These are phyloP conservation scores for Yarrowia deformans DNA, from an alignment of 805 yeast species.

Conservation along the genomic window DNA sequence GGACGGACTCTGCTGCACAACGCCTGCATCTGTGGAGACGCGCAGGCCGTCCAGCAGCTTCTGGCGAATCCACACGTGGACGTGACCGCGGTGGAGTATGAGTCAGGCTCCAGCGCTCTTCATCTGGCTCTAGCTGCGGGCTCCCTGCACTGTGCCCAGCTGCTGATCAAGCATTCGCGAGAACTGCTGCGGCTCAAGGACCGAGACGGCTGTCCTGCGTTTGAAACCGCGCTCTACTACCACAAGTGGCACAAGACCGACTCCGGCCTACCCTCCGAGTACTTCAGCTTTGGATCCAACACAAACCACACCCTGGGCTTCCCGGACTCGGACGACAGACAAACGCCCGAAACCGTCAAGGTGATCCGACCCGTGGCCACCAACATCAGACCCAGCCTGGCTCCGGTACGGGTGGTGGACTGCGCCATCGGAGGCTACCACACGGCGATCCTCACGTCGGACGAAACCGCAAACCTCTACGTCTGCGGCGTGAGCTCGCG, in stretches of 20 bases:
- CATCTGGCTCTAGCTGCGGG: constrained; percentile 72
- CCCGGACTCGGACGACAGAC: constrained; percentile 65
- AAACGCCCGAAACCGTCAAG: constrained; percentile 54
- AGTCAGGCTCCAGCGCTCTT: constrained; percentile 82
- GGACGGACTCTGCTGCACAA: constrained; percentile 59
- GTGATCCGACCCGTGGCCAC: constrained; percentile 43
- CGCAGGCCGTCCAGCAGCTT: constrained; percentile 52
- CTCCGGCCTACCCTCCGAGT: constrained; percentile 39
- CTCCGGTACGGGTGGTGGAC: constrained; percentile 53
- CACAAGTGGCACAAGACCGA: constrained; percentile 19
- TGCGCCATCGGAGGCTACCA: constrained; percentile 70
- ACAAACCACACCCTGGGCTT: constrained; percentile 69
- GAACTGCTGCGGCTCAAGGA: constrained; percentile 65
- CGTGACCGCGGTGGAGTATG: constrained; percentile 62
- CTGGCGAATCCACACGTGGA: constrained; percentile 60
- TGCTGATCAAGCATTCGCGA: constrained; percentile 51
- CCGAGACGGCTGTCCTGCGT: constrained; percentile 72
- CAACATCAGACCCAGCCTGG: constrained; percentile 16
- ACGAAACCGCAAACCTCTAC: constrained; percentile 56
- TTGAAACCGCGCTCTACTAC: constrained; percentile 57
- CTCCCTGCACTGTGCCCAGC: constrained; percentile 61
- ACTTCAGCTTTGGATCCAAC: constrained; percentile 70
- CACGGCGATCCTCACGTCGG: constrained; percentile 64
- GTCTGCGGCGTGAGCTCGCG: constrained; percentile 72
- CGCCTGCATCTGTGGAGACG: constrained; percentile 48